Percentiles rank a stretch among this genome's conserved stretches.
Conservation (phyloP, 2,329 filamentous ascomycete species). For the Alternaria infectoria region DNA sequence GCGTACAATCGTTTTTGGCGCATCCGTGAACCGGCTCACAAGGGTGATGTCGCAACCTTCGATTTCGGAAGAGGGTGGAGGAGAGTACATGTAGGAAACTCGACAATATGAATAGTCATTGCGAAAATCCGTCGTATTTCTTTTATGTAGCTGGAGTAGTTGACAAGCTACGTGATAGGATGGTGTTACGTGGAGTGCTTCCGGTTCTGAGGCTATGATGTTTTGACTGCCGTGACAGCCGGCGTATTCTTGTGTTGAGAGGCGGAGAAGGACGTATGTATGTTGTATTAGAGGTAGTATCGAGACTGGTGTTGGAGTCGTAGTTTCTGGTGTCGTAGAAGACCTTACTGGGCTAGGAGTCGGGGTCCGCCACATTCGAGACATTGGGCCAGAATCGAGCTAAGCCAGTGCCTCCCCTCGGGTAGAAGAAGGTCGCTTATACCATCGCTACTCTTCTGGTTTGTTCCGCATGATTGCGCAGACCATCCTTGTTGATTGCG, state of each 20-base stretch:
- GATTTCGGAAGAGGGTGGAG: neutral
- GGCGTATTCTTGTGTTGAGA: neutral
- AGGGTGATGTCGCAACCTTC: neutral
- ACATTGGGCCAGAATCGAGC: neutral
- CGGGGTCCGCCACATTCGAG: neutral
- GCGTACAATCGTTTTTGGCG: neutral
- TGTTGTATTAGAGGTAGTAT: neutral
- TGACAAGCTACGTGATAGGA: neutral
- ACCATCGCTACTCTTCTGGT: neutral
- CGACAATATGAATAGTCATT: neutral
- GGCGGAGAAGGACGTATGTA: neutral
- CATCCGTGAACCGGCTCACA: neutral
- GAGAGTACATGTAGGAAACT: neutral
- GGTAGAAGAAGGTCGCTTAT: neutral
- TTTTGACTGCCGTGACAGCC: neutral
- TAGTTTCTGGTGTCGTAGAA: neutral
- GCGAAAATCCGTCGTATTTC: neutral
- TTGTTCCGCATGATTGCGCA: neutral
- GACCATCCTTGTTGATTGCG: neutral
- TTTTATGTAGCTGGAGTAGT: neutral
- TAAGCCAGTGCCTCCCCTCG: neutral
- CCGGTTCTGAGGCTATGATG: neutral
- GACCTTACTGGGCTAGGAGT: neutral
- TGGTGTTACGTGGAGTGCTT: neutral
- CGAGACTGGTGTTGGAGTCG: neutral